phyloP scores from a whole-genome alignment of 345 rosid species.

The Ricinus communis region DNA sequence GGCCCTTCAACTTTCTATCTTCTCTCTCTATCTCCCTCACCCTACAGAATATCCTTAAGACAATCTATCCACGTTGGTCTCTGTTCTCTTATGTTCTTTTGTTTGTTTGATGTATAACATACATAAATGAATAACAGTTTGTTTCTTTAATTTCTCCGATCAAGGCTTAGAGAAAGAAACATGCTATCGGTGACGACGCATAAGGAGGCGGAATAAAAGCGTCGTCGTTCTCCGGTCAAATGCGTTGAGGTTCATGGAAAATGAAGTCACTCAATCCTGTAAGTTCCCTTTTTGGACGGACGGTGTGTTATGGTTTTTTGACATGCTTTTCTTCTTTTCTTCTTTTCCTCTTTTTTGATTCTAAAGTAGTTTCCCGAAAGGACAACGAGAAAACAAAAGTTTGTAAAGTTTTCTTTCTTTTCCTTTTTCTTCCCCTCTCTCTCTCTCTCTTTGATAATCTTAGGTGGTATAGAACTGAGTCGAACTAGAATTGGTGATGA shows the following conservation, averaged over 20 bases:
- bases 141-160: constrained; percentile 3
- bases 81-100: too few species aligned
- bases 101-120: too few species aligned
- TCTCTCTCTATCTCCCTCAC: too few species aligned
- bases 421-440: too few species aligned
- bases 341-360: neutral
- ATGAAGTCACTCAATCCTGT: constrained; percentile 16
- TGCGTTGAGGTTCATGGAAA: neutral
- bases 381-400: too few species aligned
- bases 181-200: neutral
- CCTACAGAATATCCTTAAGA: too few species aligned
- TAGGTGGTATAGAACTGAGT: neutral
- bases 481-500: neutral
- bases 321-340: neutral
- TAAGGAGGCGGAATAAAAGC: neutral
- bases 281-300: neutral
- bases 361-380: neutral
- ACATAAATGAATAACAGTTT: too few species aligned
- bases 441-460: too few species aligned
- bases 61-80: too few species aligned
- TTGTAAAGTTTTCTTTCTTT: too few species aligned
- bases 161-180: neutral
- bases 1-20: too few species aligned
- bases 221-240: too few species aligned
- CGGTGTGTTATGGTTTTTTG: neutral